Evolutionary conservation across 768 basidiomycete genomes (phyloP), one percentile per base, ranked within the genome.

Genomic region (Dacryopinax primogenitus): DNA sequence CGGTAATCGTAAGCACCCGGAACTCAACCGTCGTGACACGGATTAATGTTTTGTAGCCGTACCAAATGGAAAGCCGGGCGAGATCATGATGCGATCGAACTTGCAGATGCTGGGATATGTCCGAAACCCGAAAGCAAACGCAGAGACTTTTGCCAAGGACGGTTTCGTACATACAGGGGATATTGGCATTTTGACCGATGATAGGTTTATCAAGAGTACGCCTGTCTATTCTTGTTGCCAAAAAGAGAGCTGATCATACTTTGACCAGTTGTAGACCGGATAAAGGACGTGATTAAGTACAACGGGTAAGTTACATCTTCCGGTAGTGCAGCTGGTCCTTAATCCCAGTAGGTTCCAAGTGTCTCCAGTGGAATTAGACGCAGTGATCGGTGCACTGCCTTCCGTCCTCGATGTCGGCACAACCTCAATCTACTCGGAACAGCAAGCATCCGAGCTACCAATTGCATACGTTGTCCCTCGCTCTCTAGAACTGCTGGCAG

Each of bases 81-180:
- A 72, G 45, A 65, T 73, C 51, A 67, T 68, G 26, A 67, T 71
- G 30, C 64, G 71, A 61, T 67, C 66, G 1, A 58, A 64, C 1
- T 67, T 61, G 36, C 45, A 63, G 35, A 69, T 70, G 21, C 67
- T 69, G 34, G 68, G 69, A n/a, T 73, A 73, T 47, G 65, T 73
- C 33, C 63, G 69, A 65, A 70, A 70, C 63, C 63, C 64, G 1
- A 18, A 41, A 28, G 71, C 71, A 21, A 72, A 70, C 1, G 35
- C 23, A 18, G 72, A 71, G 41, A 58, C 69, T 1, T 65, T 73
- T 44, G 62, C 36, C n/a, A 63, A 66, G 13, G 70, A 71, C 37
- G 66, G 67, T 1, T 71, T 70, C 70, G 68, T 73, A 66, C 67
- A 69, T 33, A 70, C 72, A 1, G 72, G 72, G 30, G 72, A 72